Conservation (phyloP, 2,329 filamentous ascomycete genomes). For the Fusarium sp. region DNA sequence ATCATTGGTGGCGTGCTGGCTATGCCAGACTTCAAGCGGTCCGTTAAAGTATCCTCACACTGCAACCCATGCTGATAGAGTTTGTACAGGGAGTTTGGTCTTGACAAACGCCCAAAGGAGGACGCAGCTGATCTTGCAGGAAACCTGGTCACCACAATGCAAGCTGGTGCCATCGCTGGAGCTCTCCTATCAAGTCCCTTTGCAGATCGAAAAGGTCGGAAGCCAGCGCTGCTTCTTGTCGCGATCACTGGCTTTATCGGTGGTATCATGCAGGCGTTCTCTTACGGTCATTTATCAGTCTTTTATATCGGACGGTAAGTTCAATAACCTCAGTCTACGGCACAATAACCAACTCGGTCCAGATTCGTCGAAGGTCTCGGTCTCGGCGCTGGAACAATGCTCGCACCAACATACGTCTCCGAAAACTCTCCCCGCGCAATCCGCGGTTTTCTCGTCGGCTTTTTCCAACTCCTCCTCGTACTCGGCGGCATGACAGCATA, state of each 20-base stretch:
- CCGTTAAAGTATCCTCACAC: accelerated
- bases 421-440: conserved; percentile 70
- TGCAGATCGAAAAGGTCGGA: conserved; percentile 49
- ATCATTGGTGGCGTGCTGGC: conserved; percentile 47
- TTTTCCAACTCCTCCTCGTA: conserved; percentile 70
- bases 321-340: accelerated
- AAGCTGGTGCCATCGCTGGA: conserved; percentile 45
- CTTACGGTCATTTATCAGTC: conserved; percentile 46
- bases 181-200: conserved; percentile 40
- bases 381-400: conserved; percentile 64
- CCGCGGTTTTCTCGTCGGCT: conserved; percentile 68
- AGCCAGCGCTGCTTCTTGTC: conserved; percentile 46
- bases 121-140: conserved; percentile 40
- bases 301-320: conserved; percentile 47
- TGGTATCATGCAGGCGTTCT: conserved; percentile 48
- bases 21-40: conserved; percentile 44
- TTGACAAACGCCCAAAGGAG: conserved; percentile 18
- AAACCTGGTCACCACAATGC: conserved; percentile 47
- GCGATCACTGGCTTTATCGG: conserved; percentile 48
- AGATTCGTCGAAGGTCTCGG: conserved; percentile 64
- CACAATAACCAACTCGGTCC: accelerated
- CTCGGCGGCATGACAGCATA: conserved; percentile 64
- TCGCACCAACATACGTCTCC: conserved; percentile 70
- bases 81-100: conserved; percentile 37
- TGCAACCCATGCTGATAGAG: accelerated